phyloP scores from a whole-genome alignment of 768 basidiomycete species.

The Boletus vinaceobasis region DNA sequence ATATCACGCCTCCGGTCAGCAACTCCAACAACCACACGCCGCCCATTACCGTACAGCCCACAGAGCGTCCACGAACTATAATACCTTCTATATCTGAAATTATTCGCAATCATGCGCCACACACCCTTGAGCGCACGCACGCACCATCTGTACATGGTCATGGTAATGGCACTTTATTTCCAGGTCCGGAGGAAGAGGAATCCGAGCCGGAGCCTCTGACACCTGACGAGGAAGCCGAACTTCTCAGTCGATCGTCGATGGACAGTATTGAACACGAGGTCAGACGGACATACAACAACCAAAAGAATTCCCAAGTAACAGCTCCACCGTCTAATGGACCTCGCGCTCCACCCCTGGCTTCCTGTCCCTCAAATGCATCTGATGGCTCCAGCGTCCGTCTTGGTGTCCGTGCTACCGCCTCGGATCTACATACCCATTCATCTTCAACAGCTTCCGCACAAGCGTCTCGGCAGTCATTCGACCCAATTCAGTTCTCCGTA shows the following conservation, averaged over 20 bases:
- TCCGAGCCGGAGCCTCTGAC: constrained; percentile 46
- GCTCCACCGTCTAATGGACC: constrained; percentile 43
- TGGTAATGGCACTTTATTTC: constrained; percentile 42
- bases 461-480: constrained; percentile 25
- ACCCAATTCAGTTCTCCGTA: constrained; percentile 29
- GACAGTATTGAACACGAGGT: constrained; percentile 88
- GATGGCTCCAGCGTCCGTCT: constrained; percentile 48
- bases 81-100: constrained; percentile 87
- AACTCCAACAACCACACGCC: constrained; percentile 10
- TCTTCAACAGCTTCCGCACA: constrained; percentile 34
- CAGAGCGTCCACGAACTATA: constrained; percentile 42
- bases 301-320: constrained; percentile 34
- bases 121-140: constrained; percentile 45
- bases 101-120: constrained; percentile 75
- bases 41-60: constrained; percentile 16
- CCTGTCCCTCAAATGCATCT: constrained; percentile 47
- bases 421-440: constrained; percentile 54
- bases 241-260: constrained; percentile 77
- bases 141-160: constrained; percentile 43
- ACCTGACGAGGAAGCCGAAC: constrained; percentile 57
- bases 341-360: constrained; percentile 29
- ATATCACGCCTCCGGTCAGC: constrained; percentile 6
- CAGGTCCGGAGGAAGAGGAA: constrained; percentile 52
- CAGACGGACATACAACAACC: constrained; percentile 61
- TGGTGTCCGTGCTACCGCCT: constrained; percentile 29